phyloP scores from a whole-genome alignment of 768 basidiomycete genomes.

The Agrocybe pediades region DNA sequence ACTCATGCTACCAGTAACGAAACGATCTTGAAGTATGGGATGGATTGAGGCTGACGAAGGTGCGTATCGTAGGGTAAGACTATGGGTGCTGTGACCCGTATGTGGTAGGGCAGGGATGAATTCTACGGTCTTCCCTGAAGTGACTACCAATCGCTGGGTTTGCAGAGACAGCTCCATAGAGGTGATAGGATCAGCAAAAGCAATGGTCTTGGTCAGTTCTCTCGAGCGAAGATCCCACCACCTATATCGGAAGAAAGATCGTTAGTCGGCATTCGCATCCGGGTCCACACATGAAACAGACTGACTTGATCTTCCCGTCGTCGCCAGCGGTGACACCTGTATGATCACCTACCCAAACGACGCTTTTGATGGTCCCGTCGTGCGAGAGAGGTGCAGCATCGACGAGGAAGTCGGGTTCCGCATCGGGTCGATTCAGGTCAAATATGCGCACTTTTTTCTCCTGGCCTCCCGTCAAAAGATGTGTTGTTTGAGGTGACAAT shows the following conservation, averaged over 20 bases:
- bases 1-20: conserved; percentile 85
- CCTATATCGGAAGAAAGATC: conserved; percentile 41
- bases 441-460: conserved; percentile 98
- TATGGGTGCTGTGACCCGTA: conserved; percentile 64
- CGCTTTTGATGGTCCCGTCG: conserved; percentile 89
- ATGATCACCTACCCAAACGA: conserved; percentile 90
- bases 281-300: conserved; percentile 8
- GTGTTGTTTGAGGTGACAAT: conserved; percentile 67
- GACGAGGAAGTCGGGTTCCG: conserved; percentile 79
- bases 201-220: conserved; percentile 66
- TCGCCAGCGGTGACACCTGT: conserved; percentile 90
- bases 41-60: conserved; percentile 96
- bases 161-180: conserved; percentile 90
- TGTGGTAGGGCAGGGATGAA: conserved; percentile 81
- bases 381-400: conserved; percentile 68
- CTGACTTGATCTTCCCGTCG: conserved; percentile 87
- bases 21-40: conserved; percentile 84
- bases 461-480: conserved; percentile 89
- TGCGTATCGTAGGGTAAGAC: conserved; percentile 77
- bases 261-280: not conserved
- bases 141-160: conserved; percentile 84
- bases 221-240: conserved; percentile 96
- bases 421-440: conserved; percentile 84
- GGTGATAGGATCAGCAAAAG: conserved; percentile 79
- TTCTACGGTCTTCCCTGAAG: conserved; percentile 88